These are phyloP conservation scores for Myxozyma melibiosi DNA, from an alignment of 805 yeast genomes.

Conservation along the genomic window DNA sequence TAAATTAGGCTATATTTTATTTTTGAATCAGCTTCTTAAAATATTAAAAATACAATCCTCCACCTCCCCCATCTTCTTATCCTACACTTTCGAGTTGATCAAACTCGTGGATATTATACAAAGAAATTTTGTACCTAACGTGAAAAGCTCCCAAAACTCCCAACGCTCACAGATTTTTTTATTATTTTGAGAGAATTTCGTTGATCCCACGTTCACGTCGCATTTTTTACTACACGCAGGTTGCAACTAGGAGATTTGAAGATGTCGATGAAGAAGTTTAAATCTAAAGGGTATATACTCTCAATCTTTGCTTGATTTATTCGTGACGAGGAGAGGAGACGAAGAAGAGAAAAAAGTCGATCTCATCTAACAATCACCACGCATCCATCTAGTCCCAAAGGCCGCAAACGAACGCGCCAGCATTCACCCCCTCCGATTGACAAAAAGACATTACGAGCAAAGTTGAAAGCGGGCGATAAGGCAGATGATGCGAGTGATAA, in stretches of 20 bases:
- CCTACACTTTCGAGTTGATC: too few relatives aligned
- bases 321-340: neutral
- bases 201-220: neutral
- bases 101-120: too few relatives aligned
- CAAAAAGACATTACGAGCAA: conserved; percentile 1
- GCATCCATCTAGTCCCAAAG: conserved; percentile 12
- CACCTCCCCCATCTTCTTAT: too few relatives aligned
- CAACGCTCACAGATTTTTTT: neutral
- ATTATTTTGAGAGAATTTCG: neutral
- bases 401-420: conserved; percentile 20
- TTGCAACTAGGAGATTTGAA: neutral
- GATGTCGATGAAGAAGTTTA: conserved; percentile 2
- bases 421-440: conserved; percentile 20
- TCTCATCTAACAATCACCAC: too few relatives aligned
- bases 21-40: too few relatives aligned
- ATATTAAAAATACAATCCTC: too few relatives aligned
- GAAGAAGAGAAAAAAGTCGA: too few relatives aligned
- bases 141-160: too few relatives aligned
- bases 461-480: neutral
- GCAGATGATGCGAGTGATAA: neutral
- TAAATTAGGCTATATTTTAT: too few relatives aligned
- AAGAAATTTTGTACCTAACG: too few relatives aligned
- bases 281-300: conserved; percentile 4
- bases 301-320: neutral
- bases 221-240: neutral